Percentiles rank a stretch among this genome's conserved stretches.
Evolutionary conservation across 108 stramenopile species (phyloP).

Genomic region (Fistulifera solaris): DNA sequence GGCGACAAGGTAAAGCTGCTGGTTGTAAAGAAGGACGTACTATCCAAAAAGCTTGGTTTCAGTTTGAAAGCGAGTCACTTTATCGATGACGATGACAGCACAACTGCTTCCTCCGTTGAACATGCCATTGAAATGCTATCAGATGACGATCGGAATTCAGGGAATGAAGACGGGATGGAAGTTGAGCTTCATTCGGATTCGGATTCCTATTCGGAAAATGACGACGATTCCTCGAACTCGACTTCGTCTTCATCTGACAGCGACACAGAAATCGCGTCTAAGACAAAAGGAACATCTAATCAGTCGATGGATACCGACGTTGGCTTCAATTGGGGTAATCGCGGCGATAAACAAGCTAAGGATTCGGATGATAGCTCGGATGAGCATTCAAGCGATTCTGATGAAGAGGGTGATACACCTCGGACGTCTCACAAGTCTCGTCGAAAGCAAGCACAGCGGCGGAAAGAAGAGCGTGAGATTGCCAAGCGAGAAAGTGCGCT

Average conservation of each 20-base stretch:
- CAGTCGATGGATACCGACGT: constrained; percentile 65
- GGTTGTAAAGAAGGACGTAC: constrained; percentile 76
- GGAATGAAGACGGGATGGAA: constrained; percentile 33
- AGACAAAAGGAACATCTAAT: constrained; percentile 14
- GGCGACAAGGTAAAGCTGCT: constrained; percentile 92
- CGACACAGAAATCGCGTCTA: constrained; percentile 24
- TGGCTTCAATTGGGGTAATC: constrained; percentile 66
- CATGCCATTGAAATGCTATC: not conserved
- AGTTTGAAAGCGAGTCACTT: constrained; percentile 93
- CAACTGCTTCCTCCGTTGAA: not conserved
- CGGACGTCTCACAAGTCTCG: constrained; percentile 62
- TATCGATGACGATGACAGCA: constrained; percentile 54
- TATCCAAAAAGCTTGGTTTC: constrained; percentile 54
- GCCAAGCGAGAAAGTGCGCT: constrained; percentile 66
- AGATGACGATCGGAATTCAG: constrained; percentile 19
- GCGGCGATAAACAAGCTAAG: constrained; percentile 9
- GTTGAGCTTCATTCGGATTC: constrained; percentile 27
- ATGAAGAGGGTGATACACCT: constrained; percentile 36
- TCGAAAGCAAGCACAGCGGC: constrained; percentile 62
- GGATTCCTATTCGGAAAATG: constrained; percentile 14
- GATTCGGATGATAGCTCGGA: constrained; percentile 34
- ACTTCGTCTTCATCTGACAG: constrained; percentile 20
- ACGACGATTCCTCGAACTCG: constrained; percentile 12
- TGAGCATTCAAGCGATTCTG: constrained; percentile 32
- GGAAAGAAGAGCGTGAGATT: constrained; percentile 69